phyloP scores from a whole-genome alignment of 2,329 filamentous ascomycete species.

The Arthrinium puccinioides region DNA sequence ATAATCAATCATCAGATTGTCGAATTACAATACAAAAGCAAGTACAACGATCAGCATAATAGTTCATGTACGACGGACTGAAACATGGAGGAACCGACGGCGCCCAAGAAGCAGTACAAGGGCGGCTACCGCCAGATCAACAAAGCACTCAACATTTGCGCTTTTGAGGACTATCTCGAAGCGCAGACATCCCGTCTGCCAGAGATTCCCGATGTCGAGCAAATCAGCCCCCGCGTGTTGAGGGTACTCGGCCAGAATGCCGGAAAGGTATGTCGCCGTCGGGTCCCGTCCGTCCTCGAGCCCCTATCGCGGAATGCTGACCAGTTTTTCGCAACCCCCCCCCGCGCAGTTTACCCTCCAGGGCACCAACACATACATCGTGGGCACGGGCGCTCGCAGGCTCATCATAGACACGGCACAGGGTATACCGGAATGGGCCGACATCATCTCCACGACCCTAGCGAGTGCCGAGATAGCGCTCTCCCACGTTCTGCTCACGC shows the following conservation, averaged over 20 bases:
- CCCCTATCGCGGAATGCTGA: no score
- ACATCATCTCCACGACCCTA: conserved; percentile 25
- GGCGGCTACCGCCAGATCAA: conserved; percentile 39
- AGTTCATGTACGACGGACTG: no score
- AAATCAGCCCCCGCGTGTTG: background rate
- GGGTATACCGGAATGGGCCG: conserved; percentile 64
- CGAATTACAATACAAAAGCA: no score
- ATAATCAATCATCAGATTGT: no score
- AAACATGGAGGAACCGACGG: no score
- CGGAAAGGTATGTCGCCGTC: conserved; percentile 1
- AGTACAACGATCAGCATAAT: no score
- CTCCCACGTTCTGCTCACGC: conserved; percentile 64
- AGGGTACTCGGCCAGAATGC: background rate
- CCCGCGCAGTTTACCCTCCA: conserved; percentile 63
- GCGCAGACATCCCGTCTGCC: background rate
- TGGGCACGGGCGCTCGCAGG: conserved; percentile 67
- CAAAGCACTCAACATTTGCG: conserved; percentile 20
- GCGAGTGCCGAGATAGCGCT: conserved; percentile 19
- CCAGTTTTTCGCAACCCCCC: no score
- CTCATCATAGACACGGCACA: conserved; percentile 89
- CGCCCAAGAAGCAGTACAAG: no score
- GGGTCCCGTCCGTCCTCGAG: no score
- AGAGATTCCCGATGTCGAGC: background rate
- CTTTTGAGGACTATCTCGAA: background rate
- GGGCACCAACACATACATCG: conserved; percentile 90